phyloP scores from a whole-genome alignment of 345 rosid genomes.

The Rubroshorea leprosula region DNA sequence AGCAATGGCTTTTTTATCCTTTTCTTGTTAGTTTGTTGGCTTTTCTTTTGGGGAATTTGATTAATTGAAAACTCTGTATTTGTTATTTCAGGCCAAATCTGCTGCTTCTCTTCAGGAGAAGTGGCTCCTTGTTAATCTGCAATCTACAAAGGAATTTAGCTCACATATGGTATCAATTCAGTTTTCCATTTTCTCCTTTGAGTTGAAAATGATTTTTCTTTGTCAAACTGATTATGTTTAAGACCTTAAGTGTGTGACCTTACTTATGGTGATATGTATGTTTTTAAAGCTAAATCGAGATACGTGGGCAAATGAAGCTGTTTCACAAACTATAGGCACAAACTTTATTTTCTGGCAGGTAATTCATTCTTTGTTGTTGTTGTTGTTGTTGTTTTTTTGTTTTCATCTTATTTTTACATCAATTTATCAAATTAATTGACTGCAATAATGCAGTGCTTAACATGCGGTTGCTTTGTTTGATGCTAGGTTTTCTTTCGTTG shows the following conservation, averaged over 20 bases:
- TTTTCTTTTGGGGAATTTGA: background rate
- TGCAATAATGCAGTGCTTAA: no score
- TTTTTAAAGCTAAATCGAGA: slow-evolving; percentile 88
- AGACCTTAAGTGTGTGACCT: background rate
- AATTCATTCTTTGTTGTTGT: slow-evolving; percentile 10
- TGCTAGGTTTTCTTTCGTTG: no score
- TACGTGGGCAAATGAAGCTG: slow-evolving; percentile 98
- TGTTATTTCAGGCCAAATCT: slow-evolving; percentile 59
- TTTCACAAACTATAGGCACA: slow-evolving; percentile 75
- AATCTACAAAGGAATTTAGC: slow-evolving; percentile 86
- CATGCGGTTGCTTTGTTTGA: no score
- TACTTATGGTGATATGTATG: slow-evolving; percentile 4
- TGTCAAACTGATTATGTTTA: background rate
- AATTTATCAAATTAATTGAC: background rate
- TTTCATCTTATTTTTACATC: background rate
- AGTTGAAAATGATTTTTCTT: slow-evolving; percentile 2
- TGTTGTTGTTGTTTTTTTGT: background rate
- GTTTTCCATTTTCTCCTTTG: background rate
- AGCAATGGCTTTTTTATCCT: background rate
- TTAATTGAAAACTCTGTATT: slow-evolving; percentile 3
- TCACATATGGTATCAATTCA: slow-evolving; percentile 67
- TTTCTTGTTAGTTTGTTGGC: slow-evolving; percentile 6
- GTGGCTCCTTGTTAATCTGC: slow-evolving; percentile 95
- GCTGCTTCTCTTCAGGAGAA: slow-evolving; percentile 75
- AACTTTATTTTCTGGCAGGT: slow-evolving; percentile 99